Conservation (phyloP, 768 basidiomycete species). For the Suillus occidentalis region DNA sequence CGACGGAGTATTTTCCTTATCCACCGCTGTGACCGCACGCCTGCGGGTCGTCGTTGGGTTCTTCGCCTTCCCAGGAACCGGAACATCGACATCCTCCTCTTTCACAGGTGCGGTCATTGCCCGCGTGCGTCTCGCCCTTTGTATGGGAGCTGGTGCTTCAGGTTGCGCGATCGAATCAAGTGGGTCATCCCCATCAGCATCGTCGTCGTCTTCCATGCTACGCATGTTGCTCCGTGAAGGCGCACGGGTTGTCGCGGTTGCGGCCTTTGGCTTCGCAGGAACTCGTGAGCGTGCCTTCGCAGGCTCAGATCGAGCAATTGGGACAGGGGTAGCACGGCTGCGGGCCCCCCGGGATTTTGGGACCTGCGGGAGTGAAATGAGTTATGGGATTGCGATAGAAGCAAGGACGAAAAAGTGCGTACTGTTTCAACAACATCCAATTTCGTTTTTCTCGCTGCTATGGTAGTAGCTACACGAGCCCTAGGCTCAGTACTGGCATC, state of each 20-base stretch:
- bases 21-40: conserved; percentile 5
- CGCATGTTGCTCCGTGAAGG: conserved; percentile 2
- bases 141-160: conserved; percentile 4
- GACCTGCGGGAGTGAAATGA: background rate
- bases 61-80: background rate
- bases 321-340: background rate
- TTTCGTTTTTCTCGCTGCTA: conserved; percentile 1
- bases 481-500: background rate
- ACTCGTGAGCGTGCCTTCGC: conserved; percentile 8
- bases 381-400: background rate
- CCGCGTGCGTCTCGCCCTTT: conserved; percentile 7
- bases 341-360: background rate
- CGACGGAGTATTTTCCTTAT: conserved; percentile 18
- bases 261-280: conserved; percentile 1
- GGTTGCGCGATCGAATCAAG: conserved; percentile 13
- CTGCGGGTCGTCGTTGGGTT: conserved; percentile 5
- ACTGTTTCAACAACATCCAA: background rate
- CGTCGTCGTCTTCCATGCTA: background rate
- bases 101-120: conserved; percentile 8
- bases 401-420: background rate
- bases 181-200: conserved; percentile 11
- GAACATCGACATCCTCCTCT: conserved; percentile 9
- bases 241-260: conserved; percentile 2
- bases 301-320: conserved; percentile 3
- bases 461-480: background rate